Base-by-base conservation (phyloP, 2,329 filamentous ascomycete genomes). In the Acrocalymma vagum region DNA sequence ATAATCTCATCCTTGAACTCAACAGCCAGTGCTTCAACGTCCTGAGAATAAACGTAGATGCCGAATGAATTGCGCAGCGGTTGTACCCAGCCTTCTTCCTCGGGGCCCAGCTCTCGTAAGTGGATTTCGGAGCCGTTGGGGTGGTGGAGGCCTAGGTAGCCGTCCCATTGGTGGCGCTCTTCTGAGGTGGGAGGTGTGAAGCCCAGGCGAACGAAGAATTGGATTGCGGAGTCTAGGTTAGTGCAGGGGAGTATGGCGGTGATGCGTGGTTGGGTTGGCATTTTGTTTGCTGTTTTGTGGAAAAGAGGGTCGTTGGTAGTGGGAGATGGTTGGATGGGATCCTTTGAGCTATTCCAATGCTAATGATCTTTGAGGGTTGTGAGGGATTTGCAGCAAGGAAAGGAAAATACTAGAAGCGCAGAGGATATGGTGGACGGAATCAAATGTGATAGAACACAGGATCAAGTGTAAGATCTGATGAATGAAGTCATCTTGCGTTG, bases 201-300 rank as follows among this genome's bases (percentile, higher is more conserved):
- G n/a, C 28, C 28, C 5, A 29, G 28, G 10, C 28, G 28, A 29
- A 29, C 28, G 15, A 29, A 29, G 28, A 29, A 29, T 14, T 29
- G 6, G 10, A 17, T 17, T 11, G 28, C 28, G 18, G 28, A 29
- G 28, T 13, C 28, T 17, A 15, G 5, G 28, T 29, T 11, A 17
- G n/a, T 29, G n/a, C 28, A 29, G 5, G 28, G 28, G 5, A 29
- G 28, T 10, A 29, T 29, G 6, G 28, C 15, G 11, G 28, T 29
- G 15, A 29, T 29, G n/a, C 28, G 28, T 15, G 28, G 28, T 16
- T 17, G 28, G 7, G 6, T 14, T 7, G 28, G 15, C 28, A 29
- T 29, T 26, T n/a, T n/a, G n/a, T n/a, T n/a, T n/a, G n/a, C n/a
- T n/a, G n/a, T n/a, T n/a, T n/a, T n/a, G n/a, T n/a, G n/a, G n/a